A percentile compares a stretch with the other conserved stretches of the same genome.
Evolutionary conservation across 306 rosid genomes (phyloP).

Genomic region (Fagus sylvatica): DNA sequence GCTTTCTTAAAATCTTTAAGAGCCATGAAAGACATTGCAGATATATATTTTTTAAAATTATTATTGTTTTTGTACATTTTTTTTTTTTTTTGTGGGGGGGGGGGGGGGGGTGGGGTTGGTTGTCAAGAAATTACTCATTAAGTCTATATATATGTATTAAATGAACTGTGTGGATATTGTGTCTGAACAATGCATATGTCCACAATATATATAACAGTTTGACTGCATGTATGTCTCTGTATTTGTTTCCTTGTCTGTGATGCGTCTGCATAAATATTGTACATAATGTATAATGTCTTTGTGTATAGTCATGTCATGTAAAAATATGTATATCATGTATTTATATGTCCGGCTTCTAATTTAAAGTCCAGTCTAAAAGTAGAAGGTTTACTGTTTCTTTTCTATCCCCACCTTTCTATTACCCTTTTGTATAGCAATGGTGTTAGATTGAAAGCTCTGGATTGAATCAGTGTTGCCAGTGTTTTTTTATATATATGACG

Average conservation of each 20-base stretch:
- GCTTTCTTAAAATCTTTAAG: not conserved
- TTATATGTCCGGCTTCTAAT: not conserved
- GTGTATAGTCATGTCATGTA: not conserved
- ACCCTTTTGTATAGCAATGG: not conserved
- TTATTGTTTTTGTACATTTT: not conserved
- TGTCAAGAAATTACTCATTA: not conserved
- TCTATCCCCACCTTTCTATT: not conserved
- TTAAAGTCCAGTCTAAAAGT: not conserved
- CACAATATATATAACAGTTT: not conserved
- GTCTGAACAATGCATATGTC: not conserved
- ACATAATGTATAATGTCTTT: not conserved
- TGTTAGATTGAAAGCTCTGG: not conserved
- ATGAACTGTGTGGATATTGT: not conserved
- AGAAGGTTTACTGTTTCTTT: not conserved
- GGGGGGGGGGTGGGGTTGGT: not conserved
- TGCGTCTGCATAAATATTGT: not conserved
- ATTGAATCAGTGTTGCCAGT: too few species aligned
- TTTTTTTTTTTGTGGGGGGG: not conserved
- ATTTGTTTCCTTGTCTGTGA: not conserved
- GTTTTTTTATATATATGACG: not conserved
- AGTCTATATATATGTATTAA: too few species aligned
- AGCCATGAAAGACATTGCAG: not conserved
- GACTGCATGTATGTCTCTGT: not conserved
- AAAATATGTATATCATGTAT: not conserved
- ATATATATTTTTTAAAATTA: not conserved